Conservation (phyloP, 2,329 filamentous ascomycete genomes). For the Xenoacremonium recifei region DNA sequence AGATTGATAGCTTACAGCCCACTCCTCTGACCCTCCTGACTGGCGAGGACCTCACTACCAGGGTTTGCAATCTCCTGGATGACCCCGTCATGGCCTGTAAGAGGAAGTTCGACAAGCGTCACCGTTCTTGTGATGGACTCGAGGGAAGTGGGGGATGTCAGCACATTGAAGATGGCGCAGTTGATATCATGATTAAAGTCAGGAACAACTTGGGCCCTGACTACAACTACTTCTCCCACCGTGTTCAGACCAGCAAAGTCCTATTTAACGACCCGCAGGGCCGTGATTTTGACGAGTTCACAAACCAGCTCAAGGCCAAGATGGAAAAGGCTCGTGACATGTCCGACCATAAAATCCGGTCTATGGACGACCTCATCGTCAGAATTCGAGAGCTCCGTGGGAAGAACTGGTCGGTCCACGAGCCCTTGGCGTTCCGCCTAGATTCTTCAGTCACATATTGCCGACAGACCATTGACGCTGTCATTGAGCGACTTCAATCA, state of each 20-base stretch:
- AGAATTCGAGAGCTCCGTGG: constrained; percentile 46
- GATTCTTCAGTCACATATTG: constrained; percentile 41
- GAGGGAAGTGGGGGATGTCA: constrained; percentile 38
- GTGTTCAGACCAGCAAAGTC: constrained; percentile 41
- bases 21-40: constrained; percentile 45
- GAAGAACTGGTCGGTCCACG: constrained; percentile 43
- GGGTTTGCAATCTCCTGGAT: constrained; percentile 42
- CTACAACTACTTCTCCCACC: constrained; percentile 43
- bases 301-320: constrained; percentile 36
- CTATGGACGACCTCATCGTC: constrained; percentile 48
- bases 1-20: constrained; percentile 45
- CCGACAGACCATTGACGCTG: constrained; percentile 45
- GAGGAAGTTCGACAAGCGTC: constrained; percentile 38
- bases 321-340: constrained; percentile 38
- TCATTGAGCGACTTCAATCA: constrained; percentile 50
- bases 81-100: constrained; percentile 39
- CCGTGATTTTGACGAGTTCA: constrained; percentile 44
- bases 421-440: constrained; percentile 46
- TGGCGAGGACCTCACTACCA: constrained; percentile 48
- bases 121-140: constrained; percentile 33
- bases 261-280: constrained; percentile 44
- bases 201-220: constrained; percentile 50
- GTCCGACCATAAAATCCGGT: constrained; percentile 39
- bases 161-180: constrained; percentile 41
- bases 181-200: constrained; percentile 46